phyloP scores from a whole-genome alignment of 495 filamentous ascomycete genomes.

The Neurospora sp. region DNA sequence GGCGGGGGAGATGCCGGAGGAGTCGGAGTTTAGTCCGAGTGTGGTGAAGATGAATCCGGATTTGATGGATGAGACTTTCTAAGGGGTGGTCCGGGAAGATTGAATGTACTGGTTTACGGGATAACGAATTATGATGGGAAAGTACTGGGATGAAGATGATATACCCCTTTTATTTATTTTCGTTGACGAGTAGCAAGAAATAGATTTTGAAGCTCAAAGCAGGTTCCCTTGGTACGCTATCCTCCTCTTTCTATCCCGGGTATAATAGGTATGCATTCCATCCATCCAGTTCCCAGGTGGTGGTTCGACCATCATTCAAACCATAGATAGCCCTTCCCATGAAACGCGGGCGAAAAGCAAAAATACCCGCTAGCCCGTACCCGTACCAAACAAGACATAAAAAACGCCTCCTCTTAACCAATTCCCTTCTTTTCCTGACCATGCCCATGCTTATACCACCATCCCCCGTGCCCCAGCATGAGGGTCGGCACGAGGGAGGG shows the following conservation, averaged over 20 bases:
- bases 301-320: not conserved
- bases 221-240: not conserved
- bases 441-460: not conserved
- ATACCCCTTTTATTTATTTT: too few relatives aligned
- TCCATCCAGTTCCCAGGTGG: not conserved
- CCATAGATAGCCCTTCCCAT: not conserved
- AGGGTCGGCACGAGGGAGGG: not conserved
- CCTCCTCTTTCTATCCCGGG: not conserved
- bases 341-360: not conserved
- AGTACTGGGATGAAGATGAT: too few relatives aligned
- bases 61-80: conserved; percentile 57
- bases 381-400: not conserved
- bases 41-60: conserved; percentile 57
- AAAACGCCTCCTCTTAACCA: not conserved
- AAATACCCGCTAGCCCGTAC: not conserved
- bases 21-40: conserved; percentile 60
- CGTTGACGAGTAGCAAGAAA: too few relatives aligned
- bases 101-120: too few relatives aligned
- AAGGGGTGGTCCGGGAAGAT: too few relatives aligned
- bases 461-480: not conserved
- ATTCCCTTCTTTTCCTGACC: not conserved
- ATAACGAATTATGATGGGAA: too few relatives aligned
- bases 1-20: conserved; percentile 58
- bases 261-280: not conserved
- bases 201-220: too few relatives aligned